Base-by-base conservation (phyloP, 2,329 filamentous ascomycete species). In the Penicillium brevicompactum region DNA sequence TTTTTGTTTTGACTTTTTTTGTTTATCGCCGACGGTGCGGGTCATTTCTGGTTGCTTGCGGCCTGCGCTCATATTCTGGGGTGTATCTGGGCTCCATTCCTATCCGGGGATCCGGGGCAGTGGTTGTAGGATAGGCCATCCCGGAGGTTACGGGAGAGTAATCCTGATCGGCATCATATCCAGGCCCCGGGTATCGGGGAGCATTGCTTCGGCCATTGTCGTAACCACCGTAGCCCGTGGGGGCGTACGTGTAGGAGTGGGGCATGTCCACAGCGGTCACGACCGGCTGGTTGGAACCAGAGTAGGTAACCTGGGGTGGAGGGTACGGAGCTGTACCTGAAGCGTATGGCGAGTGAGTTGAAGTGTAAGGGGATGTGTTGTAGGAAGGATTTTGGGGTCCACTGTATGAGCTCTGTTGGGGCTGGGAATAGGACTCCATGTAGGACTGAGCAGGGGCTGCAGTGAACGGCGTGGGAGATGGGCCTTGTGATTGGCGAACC, bases 1-100 rank as follows among this genome's bases (percentile, higher is more conserved):
- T 34, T 11, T 44, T 51, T 54, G 55, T 42, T 64, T 63, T 70
- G 24, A 18, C 18, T 31, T 31, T 31, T 44, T 51, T 54, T 57
- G 44, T 64, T 63, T 70, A 74, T 63, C 73, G 73, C 53, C 70
- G 63, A 52, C 72, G 69, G 52, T 74, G 74, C n/a, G 69, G 71
- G 57, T 74, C 63, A 48, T 74, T 72, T 65, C 74, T 70, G 59
- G 74, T 63, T 62, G 70, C 67, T 56, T 74, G 74, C 63, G 72
- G 70, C 63, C 74, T 73, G 60, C 70, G 71, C 60, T 75, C 73
- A 58, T 68, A 69, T 57, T 76, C 74, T 61, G 73, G 70, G 55
- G 74, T 73, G 62, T 76, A 77, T 71, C 75, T 76, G 53, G 72
- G 65, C 53, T 76, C 75, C 68, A 75, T 73, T 71, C 67, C 69